Conservation (phyloP, 108 stramenopile genomes). For the Skeletonema menzelii region DNA sequence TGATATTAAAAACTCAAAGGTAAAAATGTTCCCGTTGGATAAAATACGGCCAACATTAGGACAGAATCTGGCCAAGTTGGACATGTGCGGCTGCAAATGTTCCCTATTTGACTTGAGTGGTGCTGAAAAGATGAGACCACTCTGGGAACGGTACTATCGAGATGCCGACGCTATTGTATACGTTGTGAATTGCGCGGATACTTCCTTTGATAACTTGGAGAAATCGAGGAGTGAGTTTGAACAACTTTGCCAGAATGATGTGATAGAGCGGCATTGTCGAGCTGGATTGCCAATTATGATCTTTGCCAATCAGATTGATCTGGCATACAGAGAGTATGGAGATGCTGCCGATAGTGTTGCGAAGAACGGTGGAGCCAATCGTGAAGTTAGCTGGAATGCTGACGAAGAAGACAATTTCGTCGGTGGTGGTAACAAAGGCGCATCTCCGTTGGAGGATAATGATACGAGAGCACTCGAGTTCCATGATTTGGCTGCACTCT, state of each 20-base stretch:
- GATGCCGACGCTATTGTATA: slow-evolving; percentile 81
- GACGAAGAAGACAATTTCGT: slow-evolving; percentile 43
- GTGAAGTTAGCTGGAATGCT: slow-evolving; percentile 27
- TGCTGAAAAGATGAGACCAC: slow-evolving; percentile 57
- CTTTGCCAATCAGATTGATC: slow-evolving; percentile 45
- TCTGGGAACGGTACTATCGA: slow-evolving; percentile 82
- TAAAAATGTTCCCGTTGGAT: slow-evolving; percentile 72
- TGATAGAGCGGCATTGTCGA: slow-evolving; percentile 9
- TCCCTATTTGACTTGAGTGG: slow-evolving; percentile 80
- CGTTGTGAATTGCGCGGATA: slow-evolving; percentile 50
- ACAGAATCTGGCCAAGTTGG: slow-evolving; percentile 75
- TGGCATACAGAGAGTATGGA: slow-evolving; percentile 39
- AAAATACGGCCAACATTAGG: slow-evolving; percentile 83
- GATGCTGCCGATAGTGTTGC: slow-evolving; percentile 1
- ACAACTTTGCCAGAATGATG: slow-evolving; percentile 29
- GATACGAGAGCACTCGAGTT: slow-evolving; percentile 24
- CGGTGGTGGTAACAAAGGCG: slow-evolving; percentile 23
- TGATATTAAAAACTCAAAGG: slow-evolving; percentile 17
- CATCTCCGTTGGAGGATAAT: background rate
- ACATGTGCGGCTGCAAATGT: slow-evolving; percentile 67
- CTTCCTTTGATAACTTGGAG: slow-evolving; percentile 23
- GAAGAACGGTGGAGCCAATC: background rate
- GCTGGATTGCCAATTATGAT: slow-evolving; percentile 43
- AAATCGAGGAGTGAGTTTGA: slow-evolving; percentile 25
- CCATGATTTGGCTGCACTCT: slow-evolving; percentile 24